A percentile compares a stretch with the other conserved stretches of the same genome.
Evolutionary conservation across 1,139 yeast genomes (phyloP).

Genomic region (Kluyveromyces sp.): DNA sequence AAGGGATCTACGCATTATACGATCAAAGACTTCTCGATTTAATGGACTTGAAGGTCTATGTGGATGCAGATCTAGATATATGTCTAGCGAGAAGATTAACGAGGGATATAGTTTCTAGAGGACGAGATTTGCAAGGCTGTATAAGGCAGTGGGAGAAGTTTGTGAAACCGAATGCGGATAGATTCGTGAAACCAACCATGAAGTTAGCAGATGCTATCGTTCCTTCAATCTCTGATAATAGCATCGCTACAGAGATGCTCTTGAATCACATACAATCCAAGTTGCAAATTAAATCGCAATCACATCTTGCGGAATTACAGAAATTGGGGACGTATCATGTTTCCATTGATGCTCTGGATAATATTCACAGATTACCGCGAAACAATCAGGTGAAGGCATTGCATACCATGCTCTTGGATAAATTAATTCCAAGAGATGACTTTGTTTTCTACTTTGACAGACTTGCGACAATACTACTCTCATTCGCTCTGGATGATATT

Average conservation of each 20-base stretch:
- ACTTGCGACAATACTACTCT: conserved; percentile 61
- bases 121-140: conserved; percentile 75
- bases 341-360: conserved; percentile 16
- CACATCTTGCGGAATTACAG: conserved; percentile 47
- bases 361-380: conserved; percentile 38
- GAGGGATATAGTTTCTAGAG: conserved; percentile 79
- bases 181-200: conserved; percentile 71
- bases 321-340: conserved; percentile 24
- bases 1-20: conserved; percentile 82
- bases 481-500: conserved; percentile 52
- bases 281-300: conserved; percentile 52
- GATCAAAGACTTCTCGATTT: conserved; percentile 61
- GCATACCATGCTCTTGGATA: conserved; percentile 59
- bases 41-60: conserved; percentile 83
- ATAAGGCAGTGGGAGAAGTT: conserved; percentile 83
- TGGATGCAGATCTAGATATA: conserved; percentile 88
- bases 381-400: conserved; percentile 70
- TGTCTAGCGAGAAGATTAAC: conserved; percentile 84
- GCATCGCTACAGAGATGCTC: conserved; percentile 70
- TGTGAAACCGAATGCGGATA: conserved; percentile 88
- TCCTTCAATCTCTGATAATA: conserved; percentile 83
- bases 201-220: conserved; percentile 75
- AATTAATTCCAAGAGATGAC: conserved; percentile 55
- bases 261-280: conserved; percentile 75
- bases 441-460: conserved; percentile 84